Evolutionary conservation across 768 basidiomycete species (phyloP).

Genomic region (Punctularia strigosozonata): DNA sequence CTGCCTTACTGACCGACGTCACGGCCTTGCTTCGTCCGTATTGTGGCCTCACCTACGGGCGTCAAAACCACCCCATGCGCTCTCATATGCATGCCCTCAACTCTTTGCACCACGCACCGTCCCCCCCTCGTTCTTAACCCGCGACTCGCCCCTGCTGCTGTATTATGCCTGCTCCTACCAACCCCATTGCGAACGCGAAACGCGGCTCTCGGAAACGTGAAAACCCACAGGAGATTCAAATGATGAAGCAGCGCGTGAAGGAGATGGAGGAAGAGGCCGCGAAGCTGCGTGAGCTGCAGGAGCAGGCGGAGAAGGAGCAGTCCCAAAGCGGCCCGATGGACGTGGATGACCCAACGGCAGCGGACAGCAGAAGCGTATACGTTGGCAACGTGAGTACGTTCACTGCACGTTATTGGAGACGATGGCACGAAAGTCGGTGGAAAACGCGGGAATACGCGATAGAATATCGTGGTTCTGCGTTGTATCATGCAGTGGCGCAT

Average conservation of each 20-base stretch:
- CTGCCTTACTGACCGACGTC: no score
- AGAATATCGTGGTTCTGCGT: no score
- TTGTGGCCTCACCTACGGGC: not conserved
- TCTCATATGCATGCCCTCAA: not conserved
- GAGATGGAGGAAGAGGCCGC: conserved; percentile 91
- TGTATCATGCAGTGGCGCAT: no score
- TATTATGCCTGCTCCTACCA: no score
- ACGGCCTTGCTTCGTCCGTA: no score
- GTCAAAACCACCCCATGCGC: not conserved
- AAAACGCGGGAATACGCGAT: no score
- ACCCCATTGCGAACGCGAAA: no score
- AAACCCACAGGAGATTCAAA: conserved; percentile 58
- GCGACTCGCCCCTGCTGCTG: no score
- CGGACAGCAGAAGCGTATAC: conserved; percentile 84
- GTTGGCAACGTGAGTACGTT: conserved; percentile 81
- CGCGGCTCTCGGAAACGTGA: conserved; percentile 1
- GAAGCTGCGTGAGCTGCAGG: conserved; percentile 79
- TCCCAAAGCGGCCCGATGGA: conserved; percentile 46
- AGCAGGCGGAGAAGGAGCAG: conserved; percentile 53
- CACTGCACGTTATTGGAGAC: no score
- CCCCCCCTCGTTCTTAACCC: not conserved
- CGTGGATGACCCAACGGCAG: conserved; percentile 68
- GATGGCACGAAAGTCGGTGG: no score
- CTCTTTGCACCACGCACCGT: not conserved
- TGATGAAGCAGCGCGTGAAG: conserved; percentile 86